Evolutionary conservation across 2,329 filamentous ascomycete species (phyloP).

Genomic region (Alternaria burnsii): DNA sequence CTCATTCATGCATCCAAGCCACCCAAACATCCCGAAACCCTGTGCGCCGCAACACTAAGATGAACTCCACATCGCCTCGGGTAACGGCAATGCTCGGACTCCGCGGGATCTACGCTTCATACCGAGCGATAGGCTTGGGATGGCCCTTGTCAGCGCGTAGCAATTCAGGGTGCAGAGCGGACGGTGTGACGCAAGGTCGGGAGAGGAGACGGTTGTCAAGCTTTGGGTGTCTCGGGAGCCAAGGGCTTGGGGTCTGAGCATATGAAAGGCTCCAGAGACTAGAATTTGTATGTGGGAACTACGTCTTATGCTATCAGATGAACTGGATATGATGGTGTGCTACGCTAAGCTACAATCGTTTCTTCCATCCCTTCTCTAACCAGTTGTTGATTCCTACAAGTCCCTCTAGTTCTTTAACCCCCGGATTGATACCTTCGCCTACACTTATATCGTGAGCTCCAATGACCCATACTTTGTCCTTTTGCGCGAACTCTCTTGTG

Average conservation of each 20-base stretch:
- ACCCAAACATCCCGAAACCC: constrained; percentile 20
- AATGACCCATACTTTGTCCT: constrained; percentile 41
- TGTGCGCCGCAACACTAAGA: constrained; percentile 7
- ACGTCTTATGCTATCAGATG: neutral
- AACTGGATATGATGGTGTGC: neutral
- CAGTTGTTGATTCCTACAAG: constrained; percentile 37
- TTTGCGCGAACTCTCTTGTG: constrained; percentile 31
- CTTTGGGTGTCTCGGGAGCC: constrained; percentile 31
- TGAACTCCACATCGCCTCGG: neutral
- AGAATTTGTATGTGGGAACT: neutral
- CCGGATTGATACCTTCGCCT: constrained; percentile 31
- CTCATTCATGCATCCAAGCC: constrained; percentile 16
- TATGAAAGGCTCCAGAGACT: neutral
- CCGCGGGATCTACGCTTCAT: neutral
- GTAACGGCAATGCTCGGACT: constrained; percentile 3
- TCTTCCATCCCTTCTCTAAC: constrained; percentile 39
- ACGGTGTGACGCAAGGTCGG: constrained; percentile 1
- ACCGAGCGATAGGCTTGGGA: neutral
- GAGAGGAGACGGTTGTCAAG: constrained; percentile 22
- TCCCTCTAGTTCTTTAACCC: constrained; percentile 34
- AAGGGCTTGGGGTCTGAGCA: constrained; percentile 20
- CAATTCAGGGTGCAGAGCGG: neutral
- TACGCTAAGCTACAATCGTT: neutral
- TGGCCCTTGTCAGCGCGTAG: neutral
- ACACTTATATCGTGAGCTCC: constrained; percentile 45